phyloP scores from a whole-genome alignment of 202 grass and related monocot genomes.

The Schoenoplectus tabernaemontani region DNA sequence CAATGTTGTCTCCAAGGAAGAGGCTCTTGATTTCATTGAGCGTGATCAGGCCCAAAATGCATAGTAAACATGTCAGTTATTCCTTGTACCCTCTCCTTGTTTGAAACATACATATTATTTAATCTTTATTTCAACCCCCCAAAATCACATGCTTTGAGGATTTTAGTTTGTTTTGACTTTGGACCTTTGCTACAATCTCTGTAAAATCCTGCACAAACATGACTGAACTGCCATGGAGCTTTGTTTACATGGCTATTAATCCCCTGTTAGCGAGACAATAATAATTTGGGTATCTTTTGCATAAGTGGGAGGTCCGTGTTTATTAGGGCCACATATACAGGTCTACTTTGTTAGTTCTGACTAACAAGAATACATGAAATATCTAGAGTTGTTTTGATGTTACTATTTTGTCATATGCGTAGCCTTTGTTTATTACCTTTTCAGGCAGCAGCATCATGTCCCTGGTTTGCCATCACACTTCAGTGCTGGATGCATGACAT shows the following conservation, averaged over 20 bases:
- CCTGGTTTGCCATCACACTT: background rate
- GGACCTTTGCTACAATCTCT: background rate
- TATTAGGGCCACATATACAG: background rate
- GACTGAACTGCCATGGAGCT: background rate
- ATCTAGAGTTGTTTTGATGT: background rate
- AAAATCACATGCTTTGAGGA: background rate
- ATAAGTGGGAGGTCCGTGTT: background rate
- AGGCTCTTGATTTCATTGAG: constrained; percentile 94
- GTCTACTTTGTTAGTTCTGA: background rate
- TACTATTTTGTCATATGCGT: background rate
- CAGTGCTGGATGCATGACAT: background rate
- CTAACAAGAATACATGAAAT: background rate
- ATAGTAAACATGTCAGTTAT: constrained; percentile 34
- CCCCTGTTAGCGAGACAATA: background rate
- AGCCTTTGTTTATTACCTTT: background rate
- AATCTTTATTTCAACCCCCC: background rate
- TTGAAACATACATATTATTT: background rate
- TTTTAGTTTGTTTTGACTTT: background rate
- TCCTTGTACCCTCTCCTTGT: background rate
- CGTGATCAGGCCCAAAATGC: constrained; percentile 84
- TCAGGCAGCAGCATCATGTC: background rate
- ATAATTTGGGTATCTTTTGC: background rate
- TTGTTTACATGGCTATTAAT: background rate
- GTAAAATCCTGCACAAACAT: background rate
- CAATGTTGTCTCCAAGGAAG: constrained; percentile 70